phyloP scores from a whole-genome alignment of 1,284 basidiomycete species.

The Psilocybe mexicana region DNA sequence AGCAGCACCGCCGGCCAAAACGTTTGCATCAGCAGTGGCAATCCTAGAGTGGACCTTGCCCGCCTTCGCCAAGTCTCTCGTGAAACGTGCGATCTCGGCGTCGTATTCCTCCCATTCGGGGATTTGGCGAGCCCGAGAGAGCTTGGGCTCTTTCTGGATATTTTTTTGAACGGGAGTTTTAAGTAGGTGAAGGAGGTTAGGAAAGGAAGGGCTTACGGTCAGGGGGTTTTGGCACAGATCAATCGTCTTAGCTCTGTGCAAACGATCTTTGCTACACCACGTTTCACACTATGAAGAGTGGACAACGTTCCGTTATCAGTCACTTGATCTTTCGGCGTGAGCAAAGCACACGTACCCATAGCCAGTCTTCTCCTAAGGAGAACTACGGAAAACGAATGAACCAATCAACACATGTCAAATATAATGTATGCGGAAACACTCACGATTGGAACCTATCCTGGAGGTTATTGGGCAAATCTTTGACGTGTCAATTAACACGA shows the following conservation, averaged over 20 bases:
- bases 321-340: neutral
- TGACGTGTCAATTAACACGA: constrained; percentile 1
- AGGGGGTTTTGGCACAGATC: constrained; percentile 93
- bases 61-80: constrained; percentile 62
- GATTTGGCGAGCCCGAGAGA: constrained; percentile 89
- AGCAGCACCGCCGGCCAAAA: constrained; percentile 38
- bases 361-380: constrained; percentile 87
- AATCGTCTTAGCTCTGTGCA: constrained; percentile 84
- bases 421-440: constrained; percentile 44
- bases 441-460: constrained; percentile 81
- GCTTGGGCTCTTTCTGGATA: constrained; percentile 90
- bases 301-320: neutral
- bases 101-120: constrained; percentile 98
- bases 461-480: constrained; percentile 91
- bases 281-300: constrained; percentile 67
- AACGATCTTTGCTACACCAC: constrained; percentile 85
- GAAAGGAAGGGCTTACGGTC: constrained; percentile 58
- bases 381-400: constrained; percentile 45
- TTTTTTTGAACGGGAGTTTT: no score
- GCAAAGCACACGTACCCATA: constrained; percentile 66
- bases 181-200: neutral
- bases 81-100: constrained; percentile 72
- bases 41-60: constrained; percentile 67
- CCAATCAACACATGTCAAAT: neutral
- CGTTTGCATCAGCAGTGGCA: constrained; percentile 71